Percentiles rank a stretch among this genome's conserved stretches.
These are phyloP conservation scores for Aureobasidium pullulans DNA, from an alignment of 2,329 filamentous ascomycete genomes.

Conservation along the genomic window DNA sequence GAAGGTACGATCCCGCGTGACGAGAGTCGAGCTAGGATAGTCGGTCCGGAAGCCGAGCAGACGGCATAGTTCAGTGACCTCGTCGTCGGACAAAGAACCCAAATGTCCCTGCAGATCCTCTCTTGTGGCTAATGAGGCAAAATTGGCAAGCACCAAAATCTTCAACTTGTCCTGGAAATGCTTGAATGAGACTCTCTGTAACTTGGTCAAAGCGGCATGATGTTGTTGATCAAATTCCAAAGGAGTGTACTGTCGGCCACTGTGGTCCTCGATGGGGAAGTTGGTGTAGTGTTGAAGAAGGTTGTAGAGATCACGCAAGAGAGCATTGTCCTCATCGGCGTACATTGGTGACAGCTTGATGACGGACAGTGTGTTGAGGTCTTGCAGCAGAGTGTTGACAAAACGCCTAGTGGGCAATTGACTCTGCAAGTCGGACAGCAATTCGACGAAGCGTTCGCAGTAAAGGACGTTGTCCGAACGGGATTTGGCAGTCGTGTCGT, in stretches of 20 bases:
- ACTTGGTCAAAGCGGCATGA: conserved; percentile 64
- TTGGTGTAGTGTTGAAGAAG: conserved; percentile 81
- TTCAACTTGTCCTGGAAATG: conserved; percentile 84
- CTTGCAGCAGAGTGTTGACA: conserved; percentile 78
- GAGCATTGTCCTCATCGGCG: conserved; percentile 62
- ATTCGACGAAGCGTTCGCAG: conserved; percentile 88
- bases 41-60: conserved; percentile 69
- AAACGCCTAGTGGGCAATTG: conserved; percentile 91
- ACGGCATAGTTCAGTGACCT: conserved; percentile 61
- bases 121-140: conserved; percentile 75
- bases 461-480: conserved; percentile 59
- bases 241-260: conserved; percentile 64
- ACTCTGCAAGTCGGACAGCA: conserved; percentile 83
- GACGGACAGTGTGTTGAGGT: conserved; percentile 73
- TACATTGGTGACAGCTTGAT: conserved; percentile 74
- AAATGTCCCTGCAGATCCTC: conserved; percentile 72
- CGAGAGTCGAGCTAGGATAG: conserved; percentile 66
- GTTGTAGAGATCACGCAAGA: conserved; percentile 71
- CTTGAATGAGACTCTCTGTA: conserved; percentile 73
- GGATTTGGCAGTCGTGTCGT: conserved; percentile 38
- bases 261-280: conserved; percentile 89
- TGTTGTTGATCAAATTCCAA: conserved; percentile 73
- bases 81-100: conserved; percentile 62
- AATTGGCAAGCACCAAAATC: conserved; percentile 88
- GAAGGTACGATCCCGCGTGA: conserved; percentile 58